These are phyloP conservation scores for Colletotrichum sp. DNA, from an alignment of 2,329 filamentous ascomycete species.

Conservation along the genomic window DNA sequence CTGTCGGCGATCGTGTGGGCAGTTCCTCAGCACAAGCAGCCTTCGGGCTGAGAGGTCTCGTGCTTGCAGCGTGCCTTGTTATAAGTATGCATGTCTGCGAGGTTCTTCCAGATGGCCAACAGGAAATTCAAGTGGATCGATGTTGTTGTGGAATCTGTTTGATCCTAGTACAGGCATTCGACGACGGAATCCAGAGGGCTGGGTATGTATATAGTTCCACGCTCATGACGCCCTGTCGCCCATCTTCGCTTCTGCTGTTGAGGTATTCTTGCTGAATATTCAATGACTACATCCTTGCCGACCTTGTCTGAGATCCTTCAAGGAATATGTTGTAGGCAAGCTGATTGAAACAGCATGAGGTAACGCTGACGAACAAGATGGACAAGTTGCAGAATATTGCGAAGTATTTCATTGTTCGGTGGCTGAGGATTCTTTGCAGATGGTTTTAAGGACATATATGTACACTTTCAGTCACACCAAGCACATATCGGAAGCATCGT, in stretches of 20 bases:
- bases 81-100: neutral
- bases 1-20: neutral
- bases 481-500: no score
- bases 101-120: neutral
- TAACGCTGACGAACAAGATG: neutral
- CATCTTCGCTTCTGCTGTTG: neutral
- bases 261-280: neutral
- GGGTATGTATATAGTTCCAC: fast-evolving
- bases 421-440: neutral
- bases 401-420: fast-evolving
- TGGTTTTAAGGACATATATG: no score
- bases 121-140: fast-evolving
- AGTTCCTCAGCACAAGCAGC: neutral
- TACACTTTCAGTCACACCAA: no score
- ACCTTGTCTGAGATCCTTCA: neutral
- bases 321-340: fast-evolving
- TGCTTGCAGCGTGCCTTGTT: neutral
- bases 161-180: neutral
- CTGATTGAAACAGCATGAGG: fast-evolving
- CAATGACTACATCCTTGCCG: fast-evolving
- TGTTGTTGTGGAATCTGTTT: neutral
- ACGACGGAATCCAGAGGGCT: fast-evolving
- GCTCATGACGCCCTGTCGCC: fast-evolving
- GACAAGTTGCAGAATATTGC: fast-evolving
- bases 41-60: neutral